Conservation (phyloP, 257 asterid species). For the Solanum paucissectum region DNA sequence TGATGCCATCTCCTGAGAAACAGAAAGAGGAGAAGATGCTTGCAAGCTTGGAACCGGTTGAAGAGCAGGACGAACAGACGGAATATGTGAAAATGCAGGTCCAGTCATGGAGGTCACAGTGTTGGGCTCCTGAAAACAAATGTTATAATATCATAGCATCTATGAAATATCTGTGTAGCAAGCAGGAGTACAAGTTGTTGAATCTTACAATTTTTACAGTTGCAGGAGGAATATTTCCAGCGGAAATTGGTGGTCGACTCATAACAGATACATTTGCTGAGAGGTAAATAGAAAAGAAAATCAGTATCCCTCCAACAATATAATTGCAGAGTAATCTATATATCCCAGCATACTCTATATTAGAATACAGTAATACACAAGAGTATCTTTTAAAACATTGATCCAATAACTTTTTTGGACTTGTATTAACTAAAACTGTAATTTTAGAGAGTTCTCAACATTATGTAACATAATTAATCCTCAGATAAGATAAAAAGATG, state of each 20-base stretch:
- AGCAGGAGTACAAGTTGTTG: not conserved
- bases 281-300: conserved; percentile 2
- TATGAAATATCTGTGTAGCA: not conserved
- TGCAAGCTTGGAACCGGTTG: conserved; percentile 62
- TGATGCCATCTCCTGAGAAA: conserved; percentile 54
- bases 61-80: conserved; percentile 58
- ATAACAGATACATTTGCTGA: conserved; percentile 20
- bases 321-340: not conserved
- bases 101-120: conserved; percentile 51
- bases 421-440: not conserved
- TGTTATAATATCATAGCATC: not conserved
- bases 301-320: not conserved
- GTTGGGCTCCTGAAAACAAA: conserved; percentile 62
- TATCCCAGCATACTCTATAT: not conserved
- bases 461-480: not conserved
- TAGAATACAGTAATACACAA: not conserved
- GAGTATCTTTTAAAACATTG: not conserved
- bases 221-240: conserved; percentile 58
- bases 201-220: conserved; percentile 79
- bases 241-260: conserved; percentile 54
- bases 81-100: conserved; percentile 56
- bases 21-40: conserved; percentile 76
- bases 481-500: not conserved
- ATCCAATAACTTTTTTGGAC: not conserved
- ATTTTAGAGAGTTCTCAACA: not conserved